Evolutionary conservation across 768 basidiomycete genomes (phyloP).

Genomic region (Xanthoconium stramineum): DNA sequence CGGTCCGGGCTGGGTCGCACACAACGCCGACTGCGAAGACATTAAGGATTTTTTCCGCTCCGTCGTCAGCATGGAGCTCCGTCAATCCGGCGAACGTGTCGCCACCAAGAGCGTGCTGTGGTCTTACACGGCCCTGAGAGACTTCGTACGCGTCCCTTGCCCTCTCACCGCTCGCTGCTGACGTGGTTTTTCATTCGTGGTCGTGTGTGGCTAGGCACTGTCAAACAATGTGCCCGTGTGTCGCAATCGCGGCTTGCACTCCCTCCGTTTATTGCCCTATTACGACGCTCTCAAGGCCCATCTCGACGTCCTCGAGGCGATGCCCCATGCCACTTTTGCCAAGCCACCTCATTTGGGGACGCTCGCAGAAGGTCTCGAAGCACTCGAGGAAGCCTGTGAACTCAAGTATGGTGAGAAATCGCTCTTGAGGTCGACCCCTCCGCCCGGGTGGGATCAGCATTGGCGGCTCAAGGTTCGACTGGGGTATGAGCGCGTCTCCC

Average conservation of each 20-base stretch:
- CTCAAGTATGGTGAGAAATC: slow-evolving; percentile 47
- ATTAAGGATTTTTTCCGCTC: slow-evolving; percentile 73
- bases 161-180: neutral
- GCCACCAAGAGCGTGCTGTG: slow-evolving; percentile 78
- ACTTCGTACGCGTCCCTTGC: slow-evolving; percentile 55
- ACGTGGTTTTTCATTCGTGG: too few species aligned
- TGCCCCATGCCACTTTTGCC: slow-evolving; percentile 53
- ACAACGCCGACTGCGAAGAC: slow-evolving; percentile 64
- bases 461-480: slow-evolving; percentile 59
- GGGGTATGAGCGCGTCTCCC: slow-evolving; percentile 62
- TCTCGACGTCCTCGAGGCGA: slow-evolving; percentile 56
- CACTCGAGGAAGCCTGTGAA: slow-evolving; percentile 64
- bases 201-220: slow-evolving; percentile 45
- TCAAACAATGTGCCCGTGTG: slow-evolving; percentile 70
- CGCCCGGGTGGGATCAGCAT: slow-evolving; percentile 49
- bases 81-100: slow-evolving; percentile 73
- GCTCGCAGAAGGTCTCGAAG: slow-evolving; percentile 53
- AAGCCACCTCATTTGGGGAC: slow-evolving; percentile 67
- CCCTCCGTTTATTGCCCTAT: slow-evolving; percentile 59
- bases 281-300: slow-evolving; percentile 59
- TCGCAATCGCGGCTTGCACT: slow-evolving; percentile 62
- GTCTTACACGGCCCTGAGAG: slow-evolving; percentile 73
- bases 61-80: slow-evolving; percentile 70
- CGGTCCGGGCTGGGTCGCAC: slow-evolving; percentile 66
- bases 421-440: slow-evolving; percentile 28